These are phyloP conservation scores for Magnusiomyces tetraspermus DNA, from an alignment of 1,139 yeast species.

Conservation along the genomic window DNA sequence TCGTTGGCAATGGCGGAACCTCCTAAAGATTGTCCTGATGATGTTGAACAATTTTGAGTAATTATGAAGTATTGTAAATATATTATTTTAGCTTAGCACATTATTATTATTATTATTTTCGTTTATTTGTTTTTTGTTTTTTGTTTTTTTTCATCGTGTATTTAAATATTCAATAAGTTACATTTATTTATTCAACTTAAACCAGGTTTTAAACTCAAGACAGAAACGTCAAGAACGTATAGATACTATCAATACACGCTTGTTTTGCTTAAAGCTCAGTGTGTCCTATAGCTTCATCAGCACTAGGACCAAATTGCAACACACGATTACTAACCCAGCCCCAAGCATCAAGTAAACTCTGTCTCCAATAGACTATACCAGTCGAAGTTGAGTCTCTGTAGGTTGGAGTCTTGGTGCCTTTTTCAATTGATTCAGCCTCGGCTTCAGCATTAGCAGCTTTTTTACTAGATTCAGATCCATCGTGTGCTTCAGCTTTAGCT, in stretches of 20 bases:
- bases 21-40: conserved; percentile 15
- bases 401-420: background rate
- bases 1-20: conserved; percentile 9
- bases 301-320: too few relatives aligned
- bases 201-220: background rate
- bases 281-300: background rate
- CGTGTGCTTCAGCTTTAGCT: background rate
- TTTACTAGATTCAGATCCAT: background rate
- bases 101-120: too few relatives aligned
- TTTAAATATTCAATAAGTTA: too few relatives aligned
- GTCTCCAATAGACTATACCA: background rate
- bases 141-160: too few relatives aligned
- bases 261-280: background rate
- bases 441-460: background rate
- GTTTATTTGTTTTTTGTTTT: too few relatives aligned
- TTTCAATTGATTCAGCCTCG: background rate
- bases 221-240: too few relatives aligned
- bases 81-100: too few relatives aligned
- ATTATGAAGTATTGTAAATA: background rate
- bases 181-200: background rate
- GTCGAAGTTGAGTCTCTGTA: background rate
- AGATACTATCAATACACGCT: background rate
- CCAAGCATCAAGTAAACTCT: background rate
- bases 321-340: background rate
- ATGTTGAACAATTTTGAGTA: conserved; percentile 3